Percentiles rank a stretch among this genome's conserved stretches.
Conservation (phyloP, 2,329 filamentous ascomycete genomes). For the Mycosphaerelloides madeirae region DNA sequence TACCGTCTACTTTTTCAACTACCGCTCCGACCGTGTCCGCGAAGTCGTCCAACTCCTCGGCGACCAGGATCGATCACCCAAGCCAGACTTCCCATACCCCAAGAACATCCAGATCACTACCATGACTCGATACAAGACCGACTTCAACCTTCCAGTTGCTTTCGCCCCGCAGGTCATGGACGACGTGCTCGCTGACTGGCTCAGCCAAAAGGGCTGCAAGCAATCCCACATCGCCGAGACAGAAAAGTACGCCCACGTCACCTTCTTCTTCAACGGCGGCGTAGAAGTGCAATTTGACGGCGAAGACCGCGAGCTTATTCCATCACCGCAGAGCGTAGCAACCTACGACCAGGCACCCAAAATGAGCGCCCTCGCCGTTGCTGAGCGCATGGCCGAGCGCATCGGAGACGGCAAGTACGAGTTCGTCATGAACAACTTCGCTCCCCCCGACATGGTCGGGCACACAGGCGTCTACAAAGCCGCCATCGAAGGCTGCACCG, state of each 20-base stretch:
- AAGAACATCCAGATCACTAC: conserved; percentile 83
- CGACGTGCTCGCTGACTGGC: conserved; percentile 96
- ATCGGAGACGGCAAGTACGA: conserved; percentile 81
- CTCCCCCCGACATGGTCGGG: conserved; percentile 97
- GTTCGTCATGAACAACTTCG: conserved; percentile 99
- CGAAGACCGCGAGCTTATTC: conserved; percentile 88
- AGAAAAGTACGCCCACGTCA: conserved; percentile 98
- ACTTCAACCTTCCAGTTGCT: conserved; percentile 87
- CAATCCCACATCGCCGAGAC: conserved; percentile 98
- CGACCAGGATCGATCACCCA: conserved; percentile 83
- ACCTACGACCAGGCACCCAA: conserved; percentile 94
- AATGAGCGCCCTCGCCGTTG: conserved; percentile 91
- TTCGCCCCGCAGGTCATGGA: conserved; percentile 95
- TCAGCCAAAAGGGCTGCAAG: conserved; percentile 80
- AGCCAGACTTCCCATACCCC: conserved; percentile 88
- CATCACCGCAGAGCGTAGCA: conserved; percentile 79
- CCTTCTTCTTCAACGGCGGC: conserved; percentile 99
- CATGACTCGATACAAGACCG: conserved; percentile 97
- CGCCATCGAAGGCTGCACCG: conserved; percentile 74
- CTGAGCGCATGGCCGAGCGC: conserved; percentile 82
- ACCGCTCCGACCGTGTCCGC: conserved; percentile 93
- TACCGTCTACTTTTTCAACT: conserved; percentile 99
- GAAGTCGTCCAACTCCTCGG: conserved; percentile 94
- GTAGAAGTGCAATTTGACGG: conserved; percentile 93
- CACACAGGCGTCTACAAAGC: conserved; percentile 97